phyloP scores from a whole-genome alignment of 257 asterid genomes.

The Petunia axillaris region DNA sequence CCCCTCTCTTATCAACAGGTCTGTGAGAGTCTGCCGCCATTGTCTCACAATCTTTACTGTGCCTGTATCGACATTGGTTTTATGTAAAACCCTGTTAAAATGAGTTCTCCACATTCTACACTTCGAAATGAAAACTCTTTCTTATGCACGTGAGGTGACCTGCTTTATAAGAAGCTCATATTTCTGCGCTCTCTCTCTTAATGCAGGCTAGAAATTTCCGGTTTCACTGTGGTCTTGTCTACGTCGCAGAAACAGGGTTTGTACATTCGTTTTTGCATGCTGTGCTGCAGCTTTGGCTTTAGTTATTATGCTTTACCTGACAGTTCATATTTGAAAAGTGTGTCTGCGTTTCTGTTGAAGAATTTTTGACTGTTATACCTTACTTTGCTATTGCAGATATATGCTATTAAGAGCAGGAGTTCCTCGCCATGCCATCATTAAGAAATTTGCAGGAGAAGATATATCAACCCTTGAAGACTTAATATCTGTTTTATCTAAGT shows the following conservation, averaged over 20 bases:
- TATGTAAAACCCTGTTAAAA: not conserved
- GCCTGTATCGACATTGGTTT: not conserved
- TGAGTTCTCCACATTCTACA: not conserved
- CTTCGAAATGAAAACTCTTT: not conserved
- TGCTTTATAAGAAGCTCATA: not conserved
- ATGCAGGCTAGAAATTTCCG: constrained; percentile 98
- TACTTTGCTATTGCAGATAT: constrained; percentile 57
- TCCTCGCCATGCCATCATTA: constrained; percentile 92
- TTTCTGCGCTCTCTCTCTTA: constrained; percentile 23
- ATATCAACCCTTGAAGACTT: constrained; percentile 83
- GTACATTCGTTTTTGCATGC: constrained; percentile 27
- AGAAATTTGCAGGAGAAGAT: constrained; percentile 95
- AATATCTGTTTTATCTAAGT: constrained; percentile 71
- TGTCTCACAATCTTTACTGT: not conserved
- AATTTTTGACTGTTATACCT: constrained; percentile 22
- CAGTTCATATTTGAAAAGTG: constrained; percentile 21
- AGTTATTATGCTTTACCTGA: constrained; percentile 14
- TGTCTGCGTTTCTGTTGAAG: not conserved
- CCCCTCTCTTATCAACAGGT: constrained; percentile 99
- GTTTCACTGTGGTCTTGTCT: constrained; percentile 93
- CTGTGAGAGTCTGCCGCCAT: constrained; percentile 25
- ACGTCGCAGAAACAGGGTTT: constrained; percentile 97
- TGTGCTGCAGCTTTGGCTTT: not conserved
- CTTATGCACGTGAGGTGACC: not conserved
- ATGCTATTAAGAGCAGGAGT: constrained; percentile 97